Evolutionary conservation across 495 filamentous ascomycete species (phyloP), one percentile per base, ranked within the genome.

Genomic region (Penicillium angulare): DNA sequence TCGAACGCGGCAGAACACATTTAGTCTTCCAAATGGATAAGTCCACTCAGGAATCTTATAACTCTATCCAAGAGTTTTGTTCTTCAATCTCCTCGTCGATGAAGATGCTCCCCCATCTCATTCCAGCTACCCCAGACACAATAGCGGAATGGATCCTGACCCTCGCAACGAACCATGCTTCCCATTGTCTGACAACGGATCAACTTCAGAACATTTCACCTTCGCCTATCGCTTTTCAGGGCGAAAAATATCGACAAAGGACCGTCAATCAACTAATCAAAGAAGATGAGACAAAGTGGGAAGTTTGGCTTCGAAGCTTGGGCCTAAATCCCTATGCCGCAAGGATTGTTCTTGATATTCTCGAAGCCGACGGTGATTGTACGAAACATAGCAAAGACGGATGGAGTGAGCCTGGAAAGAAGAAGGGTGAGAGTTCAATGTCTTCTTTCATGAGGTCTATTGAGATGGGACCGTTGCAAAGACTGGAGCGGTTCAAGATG

Each of bases 261-360:
- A n/a, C 24, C 3, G 6, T 45, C 9, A 7, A 32, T 6, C 16
- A 32, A 34, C 6, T 45, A 2, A 20, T 45, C 7, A 0, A 33
- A 7, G 27, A 45, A 7, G 26, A 45, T 0, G 43, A 45, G n/a
- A 33, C 43, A 2, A 8, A 67, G 22, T 90, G 86, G 85, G 90
- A 95, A 65, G 24, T 84, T 9, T 90, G 89, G 56, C 71, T 95
- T 13, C 77, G 88, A 18, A 63, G 74, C n/a, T 78, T 78, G 10
- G 91, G 90, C 3, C 66, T 93, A 68, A 95, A 95, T 71, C 81
- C 85, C 3, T 93, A 80, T 64, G 90, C 87, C 2, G 89, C 91
- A 17, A 88, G 92, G 59, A 78, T 74, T 13, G 68, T 92, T 0
- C 68, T 92, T 18, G 58, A 55, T 10, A 48, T 71, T 7, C 53